Base-by-base conservation (phyloP, 2,329 filamentous ascomycete species). In the Pseudogymnoascus sp. region DNA sequence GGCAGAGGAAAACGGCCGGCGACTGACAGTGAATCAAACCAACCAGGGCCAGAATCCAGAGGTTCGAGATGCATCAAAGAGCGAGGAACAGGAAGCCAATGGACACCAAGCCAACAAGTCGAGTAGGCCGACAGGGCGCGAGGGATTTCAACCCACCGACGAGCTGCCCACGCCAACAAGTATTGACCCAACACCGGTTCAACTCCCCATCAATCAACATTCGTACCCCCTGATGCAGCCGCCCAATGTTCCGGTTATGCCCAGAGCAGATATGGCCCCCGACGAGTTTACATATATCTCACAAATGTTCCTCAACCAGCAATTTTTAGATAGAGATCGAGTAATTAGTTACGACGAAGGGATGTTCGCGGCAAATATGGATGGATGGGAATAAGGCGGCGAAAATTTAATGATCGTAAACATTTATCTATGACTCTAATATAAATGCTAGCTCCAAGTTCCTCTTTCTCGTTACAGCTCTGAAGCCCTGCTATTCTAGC, bases 301-400 rank as follows among this genome's bases (percentile, higher is more conserved):
- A 8, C 64, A 65, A 18, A 64, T 67, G 36, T 61, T 70, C 62
- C 58, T 67, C 9, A 67, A 65, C 33, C 69, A 70, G 22, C 67
- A 70, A 50, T 71, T 66, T 30, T 63, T 66, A 2, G 69, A 67
- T 18, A 62, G 69, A 60, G 69, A 71, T 61, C 67, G 70, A 8
- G 66, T 71, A 1, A 70, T 71, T 59, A 71, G 60, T 22, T 67
- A 67, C 47, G 63, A 66, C 50, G 61, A 61, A 54, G 63, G 41
- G 5, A 62, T 62, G 60, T 62, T 62, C 9, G 54, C 33, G 6
- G 37, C 60, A 1, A 47, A 62, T 22, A 59, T 59, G 18, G 35
- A 61, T 25, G 50, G 43, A 38, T 60, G 57, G 20, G 60, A 39
- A 54, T 60, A 50, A 37, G 7, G 18, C 28, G 59, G 37, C 37